phyloP scores from a whole-genome alignment of 129 eudicot species.

The Rutidosis leptorrhynchoides region DNA sequence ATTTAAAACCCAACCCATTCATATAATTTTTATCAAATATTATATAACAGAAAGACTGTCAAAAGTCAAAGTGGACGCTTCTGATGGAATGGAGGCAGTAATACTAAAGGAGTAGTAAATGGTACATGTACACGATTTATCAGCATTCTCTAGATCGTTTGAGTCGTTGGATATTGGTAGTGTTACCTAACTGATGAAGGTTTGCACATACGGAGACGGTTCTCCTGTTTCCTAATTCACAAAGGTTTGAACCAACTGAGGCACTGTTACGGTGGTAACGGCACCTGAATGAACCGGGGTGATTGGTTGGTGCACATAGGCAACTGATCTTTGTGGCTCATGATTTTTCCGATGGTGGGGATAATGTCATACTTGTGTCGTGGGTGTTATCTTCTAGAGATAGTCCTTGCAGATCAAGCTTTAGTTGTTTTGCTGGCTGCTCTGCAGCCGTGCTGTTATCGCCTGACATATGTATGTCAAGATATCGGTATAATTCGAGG shows the following conservation, averaged over 20 bases:
- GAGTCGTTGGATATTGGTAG: neutral
- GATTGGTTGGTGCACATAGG: constrained; percentile 80
- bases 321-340: constrained; percentile 40
- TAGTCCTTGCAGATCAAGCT: constrained; percentile 9
- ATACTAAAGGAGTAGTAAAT: too few species aligned
- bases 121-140: neutral
- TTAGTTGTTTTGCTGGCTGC: constrained; percentile 15
- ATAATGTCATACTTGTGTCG: too few species aligned
- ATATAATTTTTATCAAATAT: too few species aligned
- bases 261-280: constrained; percentile 56
- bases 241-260: constrained; percentile 60
- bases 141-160: constrained; percentile 27
- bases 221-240: constrained; percentile 30
- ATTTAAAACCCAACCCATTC: too few species aligned
- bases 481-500: neutral
- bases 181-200: constrained; percentile 23
- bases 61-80: too few species aligned
- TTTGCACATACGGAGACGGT: constrained; percentile 34
- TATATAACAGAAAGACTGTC: too few species aligned
- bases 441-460: constrained; percentile 15
- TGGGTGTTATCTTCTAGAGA: constrained; percentile 33
- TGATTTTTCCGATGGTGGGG: constrained; percentile 44
- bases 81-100: too few species aligned
- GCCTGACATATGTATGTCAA: constrained; percentile 14
- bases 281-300: constrained; percentile 80